phyloP scores from a whole-genome alignment of 1,139 yeast species.

The Scheffersomyces titani region DNA sequence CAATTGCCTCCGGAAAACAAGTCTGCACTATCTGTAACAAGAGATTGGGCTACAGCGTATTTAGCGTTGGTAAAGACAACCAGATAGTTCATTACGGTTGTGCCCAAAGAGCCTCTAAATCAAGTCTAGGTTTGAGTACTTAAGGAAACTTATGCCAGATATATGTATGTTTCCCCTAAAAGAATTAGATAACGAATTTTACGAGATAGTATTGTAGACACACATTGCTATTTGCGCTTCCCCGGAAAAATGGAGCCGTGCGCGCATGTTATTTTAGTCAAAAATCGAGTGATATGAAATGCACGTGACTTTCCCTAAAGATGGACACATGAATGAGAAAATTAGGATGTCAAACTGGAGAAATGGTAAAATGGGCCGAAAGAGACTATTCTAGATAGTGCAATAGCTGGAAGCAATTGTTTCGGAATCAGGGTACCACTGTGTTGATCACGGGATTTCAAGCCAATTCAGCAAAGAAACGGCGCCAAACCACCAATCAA shows the following conservation, averaged over 20 bases:
- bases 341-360: background rate
- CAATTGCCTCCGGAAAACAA: constrained; percentile 39
- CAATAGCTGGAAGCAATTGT: background rate
- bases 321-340: background rate
- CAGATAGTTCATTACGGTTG: constrained; percentile 75
- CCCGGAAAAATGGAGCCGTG: background rate
- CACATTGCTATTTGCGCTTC: background rate
- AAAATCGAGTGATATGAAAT: background rate
- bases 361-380: background rate
- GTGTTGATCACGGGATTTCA: background rate
- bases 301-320: background rate
- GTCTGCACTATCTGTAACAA: constrained; percentile 63
- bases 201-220: background rate
- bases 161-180: background rate
- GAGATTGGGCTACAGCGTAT: constrained; percentile 62
- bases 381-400: background rate
- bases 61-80: constrained; percentile 53
- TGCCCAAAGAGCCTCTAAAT: constrained; percentile 4
- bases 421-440: background rate
- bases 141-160: background rate
- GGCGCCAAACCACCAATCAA: background rate
- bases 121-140: background rate
- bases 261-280: background rate
- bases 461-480: background rate
- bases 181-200: background rate